Conservation (phyloP, 805 yeast genomes). For the Nematodospora valgi region DNA sequence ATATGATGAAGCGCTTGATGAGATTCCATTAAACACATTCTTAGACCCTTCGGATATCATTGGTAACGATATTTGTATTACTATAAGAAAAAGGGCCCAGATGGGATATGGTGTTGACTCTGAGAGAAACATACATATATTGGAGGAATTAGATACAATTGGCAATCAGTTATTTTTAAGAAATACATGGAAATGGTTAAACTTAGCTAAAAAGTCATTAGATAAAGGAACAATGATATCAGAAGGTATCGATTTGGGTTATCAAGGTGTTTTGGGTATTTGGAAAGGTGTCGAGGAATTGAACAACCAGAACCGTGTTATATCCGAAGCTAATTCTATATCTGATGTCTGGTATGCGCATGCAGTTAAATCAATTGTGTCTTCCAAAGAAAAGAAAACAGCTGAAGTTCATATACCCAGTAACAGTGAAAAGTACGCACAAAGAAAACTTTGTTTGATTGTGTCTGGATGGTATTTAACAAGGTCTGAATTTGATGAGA, state of each 20-base stretch:
- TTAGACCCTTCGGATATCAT: slow-evolving; percentile 44
- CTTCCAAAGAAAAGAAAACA: slow-evolving; percentile 45
- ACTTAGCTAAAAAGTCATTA: slow-evolving; percentile 63
- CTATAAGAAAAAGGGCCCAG: slow-evolving; percentile 68
- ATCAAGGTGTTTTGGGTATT: slow-evolving; percentile 82
- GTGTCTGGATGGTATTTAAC: slow-evolving; percentile 92
- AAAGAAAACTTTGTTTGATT: slow-evolving; percentile 73
- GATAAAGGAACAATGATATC: slow-evolving; percentile 65
- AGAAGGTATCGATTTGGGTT: slow-evolving; percentile 74
- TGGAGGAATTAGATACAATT: slow-evolving; percentile 49
- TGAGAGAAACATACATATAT: slow-evolving; percentile 55
- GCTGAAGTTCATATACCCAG: slow-evolving; percentile 45
- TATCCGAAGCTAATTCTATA: slow-evolving; percentile 16
- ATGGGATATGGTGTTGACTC: slow-evolving; percentile 73
- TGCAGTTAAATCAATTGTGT: slow-evolving; percentile 52
- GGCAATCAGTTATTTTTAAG: slow-evolving; percentile 52
- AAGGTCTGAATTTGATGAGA: slow-evolving; percentile 67
- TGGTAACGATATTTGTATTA: slow-evolving; percentile 68
- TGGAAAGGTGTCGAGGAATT: slow-evolving; percentile 73
- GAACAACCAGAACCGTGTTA: slow-evolving; percentile 41
- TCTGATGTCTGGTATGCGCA: slow-evolving; percentile 42
- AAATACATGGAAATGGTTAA: slow-evolving; percentile 91
- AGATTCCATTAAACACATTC: slow-evolving; percentile 25
- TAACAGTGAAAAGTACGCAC: slow-evolving; percentile 51
- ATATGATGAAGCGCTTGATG: slow-evolving; percentile 20